Evolutionary conservation across 257 asterid species (phyloP), one percentile per base, ranked within the genome.

Genomic region (Solanum virginianum): DNA sequence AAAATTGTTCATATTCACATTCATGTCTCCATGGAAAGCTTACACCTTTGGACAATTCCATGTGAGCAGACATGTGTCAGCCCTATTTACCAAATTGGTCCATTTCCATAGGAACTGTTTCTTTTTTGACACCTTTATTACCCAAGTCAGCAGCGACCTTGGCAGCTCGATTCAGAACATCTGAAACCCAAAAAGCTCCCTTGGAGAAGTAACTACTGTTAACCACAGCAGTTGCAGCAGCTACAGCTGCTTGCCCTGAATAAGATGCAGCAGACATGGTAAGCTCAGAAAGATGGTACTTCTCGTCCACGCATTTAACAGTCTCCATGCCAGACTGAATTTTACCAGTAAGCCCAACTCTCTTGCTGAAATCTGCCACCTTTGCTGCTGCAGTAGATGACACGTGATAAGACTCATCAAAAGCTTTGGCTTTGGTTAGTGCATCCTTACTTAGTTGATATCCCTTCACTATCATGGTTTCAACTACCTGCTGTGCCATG

Each of bases 131-230:
- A 45, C 86, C 83, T 71, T 60, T 85, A 32, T 75, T 85, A 26
- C 88, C 93, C 82, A 93, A 85, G 41, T 93, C 90, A 13, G 96
- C 93, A 16, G 94, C 92, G 60, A 88, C 91, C 87, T 88, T 89
- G 54, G 96, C 82, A 3, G 92, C 94, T 4, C 91, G 90, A 87
- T 89, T 91, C 7, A 93, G 83, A 55, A 86, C 83, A 63, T 83
- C 89, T 6, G 96, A 89, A 68, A 91, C 91, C 93, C 91, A 90
- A 45, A 91, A 91, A 13, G 96, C 96, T 70, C 94, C 96, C 80
- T 45, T 86, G 80, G 92, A 90, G 41, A 93, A 93, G 88, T 89
- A 93, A 75, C 91, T 85, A 83, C 93, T 91, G 86, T 75, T 91
- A 32, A 90, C 94, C 29, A 89, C 93, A 11, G 91, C 91, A 16